Base-by-base conservation (phyloP, 2,329 filamentous ascomycete species). In the Fusarium sp. region DNA sequence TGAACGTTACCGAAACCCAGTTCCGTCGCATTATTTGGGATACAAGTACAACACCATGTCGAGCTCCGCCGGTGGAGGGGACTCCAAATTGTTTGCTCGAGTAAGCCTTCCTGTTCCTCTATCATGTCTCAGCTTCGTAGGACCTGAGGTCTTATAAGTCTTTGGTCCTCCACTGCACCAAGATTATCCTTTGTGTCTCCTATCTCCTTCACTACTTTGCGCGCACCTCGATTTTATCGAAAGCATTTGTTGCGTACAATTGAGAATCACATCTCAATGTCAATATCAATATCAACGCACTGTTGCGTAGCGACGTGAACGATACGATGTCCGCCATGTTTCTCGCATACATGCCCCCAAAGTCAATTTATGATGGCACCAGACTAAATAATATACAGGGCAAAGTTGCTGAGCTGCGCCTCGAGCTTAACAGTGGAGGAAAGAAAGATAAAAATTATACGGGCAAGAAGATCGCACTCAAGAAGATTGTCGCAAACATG, bases 401-500 rank as follows among this genome's bases (percentile, higher is more conserved):
- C 86, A 99, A 99, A 87, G 96, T 98, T 72, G 94, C 95, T 67
- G 96, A 99, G 88, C 86, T 99, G 78, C 93, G 96, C 80, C 89
- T 92, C 79, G 96, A 99, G 85, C 88, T 99, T 78, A 94, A 94
- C 81, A 93, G 91, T 81, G 94, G 94, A 78, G 91, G 92, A 72
- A 97, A 97, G 85, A 99, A 98, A 84, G 96, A 99, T 84, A 98
- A 97, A 87, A 97, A 97, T 82, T 91, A 93, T 82, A 88, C 91
- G 44, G 89, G 89, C 71, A 99, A 98, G 86, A 98, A 98, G 88
- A 97, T 97, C 77, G 94, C 96, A 12, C 86, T 99, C 68, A 99
- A 99, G 87, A 97, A 97, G 86, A 98, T 99, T 73, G 96, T 99
- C 74, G 96, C 96, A 79, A 99, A 99, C 79, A 99, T 99, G 96